These are phyloP conservation scores for Picea engelmannii DNA, from an alignment of 83 land plant species.

Conservation along the genomic window DNA sequence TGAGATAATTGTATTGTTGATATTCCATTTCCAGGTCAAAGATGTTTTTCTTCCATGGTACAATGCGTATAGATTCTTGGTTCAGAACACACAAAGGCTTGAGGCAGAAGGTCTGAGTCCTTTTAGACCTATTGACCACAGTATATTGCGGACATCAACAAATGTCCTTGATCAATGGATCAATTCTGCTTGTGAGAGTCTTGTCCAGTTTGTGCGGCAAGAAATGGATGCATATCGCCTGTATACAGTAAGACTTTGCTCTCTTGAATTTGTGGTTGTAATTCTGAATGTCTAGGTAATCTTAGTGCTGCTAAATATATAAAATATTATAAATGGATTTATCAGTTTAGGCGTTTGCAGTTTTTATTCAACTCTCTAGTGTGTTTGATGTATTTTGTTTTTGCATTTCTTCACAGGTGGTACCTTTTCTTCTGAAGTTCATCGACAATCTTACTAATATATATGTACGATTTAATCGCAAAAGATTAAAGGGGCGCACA, in stretches of 20 bases:
- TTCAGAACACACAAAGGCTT: conserved; percentile 43
- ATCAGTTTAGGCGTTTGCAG: neutral
- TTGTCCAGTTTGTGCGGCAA: conserved; percentile 41
- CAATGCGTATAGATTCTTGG: conserved; percentile 58
- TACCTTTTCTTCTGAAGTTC: conserved; percentile 50
- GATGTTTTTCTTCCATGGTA: conserved; percentile 67
- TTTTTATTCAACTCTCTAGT: neutral
- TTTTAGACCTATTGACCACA: conserved; percentile 39
- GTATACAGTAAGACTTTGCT: conserved; percentile 48
- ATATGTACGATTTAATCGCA: conserved; percentile 57
- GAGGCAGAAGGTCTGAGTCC: conserved; percentile 39
- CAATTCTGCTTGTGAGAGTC: conserved; percentile 54
- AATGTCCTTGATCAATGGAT: conserved; percentile 60
- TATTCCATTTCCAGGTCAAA: conserved; percentile 38
- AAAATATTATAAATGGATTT: too few relatives aligned
- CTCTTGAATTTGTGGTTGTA: conserved; percentile 19
- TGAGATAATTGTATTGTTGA: neutral
- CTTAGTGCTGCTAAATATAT: neutral
- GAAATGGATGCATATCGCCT: conserved; percentile 61
- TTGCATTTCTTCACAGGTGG: conserved; percentile 36
- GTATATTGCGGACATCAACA: conserved; percentile 31
- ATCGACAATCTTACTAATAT: conserved; percentile 51
- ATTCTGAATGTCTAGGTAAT: neutral
- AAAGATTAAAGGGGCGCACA: conserved; percentile 54
- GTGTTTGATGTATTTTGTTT: neutral